Conservation (phyloP, 2,329 filamentous ascomycete species). For the Pseudopyrenochaeta lycopersici region DNA sequence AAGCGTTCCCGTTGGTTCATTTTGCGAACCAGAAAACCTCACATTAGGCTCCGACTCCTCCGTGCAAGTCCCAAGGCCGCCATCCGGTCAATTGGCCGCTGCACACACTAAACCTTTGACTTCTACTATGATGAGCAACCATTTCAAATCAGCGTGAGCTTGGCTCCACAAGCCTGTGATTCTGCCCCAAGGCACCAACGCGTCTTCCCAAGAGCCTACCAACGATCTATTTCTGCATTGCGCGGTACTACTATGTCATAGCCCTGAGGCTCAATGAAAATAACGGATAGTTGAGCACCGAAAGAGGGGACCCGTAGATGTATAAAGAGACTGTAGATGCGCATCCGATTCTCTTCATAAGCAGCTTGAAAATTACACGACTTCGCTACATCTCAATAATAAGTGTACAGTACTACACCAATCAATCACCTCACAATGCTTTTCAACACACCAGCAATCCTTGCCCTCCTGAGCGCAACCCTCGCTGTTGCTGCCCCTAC, state of each 20-base stretch:
- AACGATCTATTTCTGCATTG: conserved; percentile 6
- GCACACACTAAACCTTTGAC: background rate
- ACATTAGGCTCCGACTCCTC: background rate
- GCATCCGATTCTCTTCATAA: conserved; percentile 8
- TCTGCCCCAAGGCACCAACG: conserved; percentile 15
- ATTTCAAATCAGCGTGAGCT: conserved; percentile 22
- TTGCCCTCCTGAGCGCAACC: conserved; percentile 28
- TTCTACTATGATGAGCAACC: background rate
- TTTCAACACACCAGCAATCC: conserved; percentile 27
- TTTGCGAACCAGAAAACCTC: background rate
- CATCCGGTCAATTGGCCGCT: background rate
- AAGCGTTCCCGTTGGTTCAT: conserved; percentile 1
- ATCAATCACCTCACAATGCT: conserved; percentile 24
- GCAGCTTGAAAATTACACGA: conserved; percentile 1
- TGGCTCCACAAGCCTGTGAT: conserved; percentile 19
- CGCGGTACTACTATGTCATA: conserved; percentile 28
- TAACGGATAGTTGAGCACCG: background rate
- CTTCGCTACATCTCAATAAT: background rate
- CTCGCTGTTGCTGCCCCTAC: conserved; percentile 31
- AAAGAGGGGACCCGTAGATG: conserved; percentile 11
- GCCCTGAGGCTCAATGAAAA: background rate
- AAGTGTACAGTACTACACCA: background rate
- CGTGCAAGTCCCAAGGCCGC: conserved; percentile 13
- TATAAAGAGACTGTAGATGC: conserved; percentile 25
- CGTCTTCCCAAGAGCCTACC: conserved; percentile 20